These are phyloP conservation scores for Macrolepiota fuliginosa DNA, from an alignment of 768 basidiomycete genomes.

Conservation along the genomic window DNA sequence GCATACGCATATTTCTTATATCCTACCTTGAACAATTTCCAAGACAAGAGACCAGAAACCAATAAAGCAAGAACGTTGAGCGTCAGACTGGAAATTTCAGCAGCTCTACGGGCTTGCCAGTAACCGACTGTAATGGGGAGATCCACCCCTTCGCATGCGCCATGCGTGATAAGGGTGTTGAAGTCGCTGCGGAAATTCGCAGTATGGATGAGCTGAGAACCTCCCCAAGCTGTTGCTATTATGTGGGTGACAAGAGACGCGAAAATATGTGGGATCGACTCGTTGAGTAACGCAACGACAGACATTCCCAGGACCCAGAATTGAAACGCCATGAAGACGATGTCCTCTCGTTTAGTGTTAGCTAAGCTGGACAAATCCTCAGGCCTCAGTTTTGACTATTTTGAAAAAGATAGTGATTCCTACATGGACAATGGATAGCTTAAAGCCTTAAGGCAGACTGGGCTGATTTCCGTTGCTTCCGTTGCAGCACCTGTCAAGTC, in stretches of 20 bases:
- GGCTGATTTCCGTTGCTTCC: neutral
- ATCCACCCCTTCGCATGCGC: slow-evolving; percentile 55
- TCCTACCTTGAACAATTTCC: slow-evolving; percentile 69
- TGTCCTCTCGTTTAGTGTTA: slow-evolving; percentile 75
- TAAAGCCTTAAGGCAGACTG: slow-evolving; percentile 54
- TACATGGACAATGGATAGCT: slow-evolving; percentile 73
- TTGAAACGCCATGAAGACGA: slow-evolving; percentile 76
- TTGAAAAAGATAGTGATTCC: slow-evolving; percentile 21
- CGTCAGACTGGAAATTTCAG: slow-evolving; percentile 64
- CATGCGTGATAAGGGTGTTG: slow-evolving; percentile 52
- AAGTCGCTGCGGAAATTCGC: slow-evolving; percentile 56
- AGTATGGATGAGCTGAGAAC: slow-evolving; percentile 63
- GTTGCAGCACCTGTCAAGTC: neutral
- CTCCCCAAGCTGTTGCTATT: slow-evolving; percentile 71
- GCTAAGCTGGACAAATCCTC: slow-evolving; percentile 43
- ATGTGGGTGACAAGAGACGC: slow-evolving; percentile 74
- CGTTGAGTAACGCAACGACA: slow-evolving; percentile 65
- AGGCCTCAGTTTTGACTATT: neutral
- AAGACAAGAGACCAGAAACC: slow-evolving; percentile 63
- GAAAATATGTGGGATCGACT: slow-evolving; percentile 79
- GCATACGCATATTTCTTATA: neutral
- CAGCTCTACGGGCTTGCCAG: slow-evolving; percentile 56
- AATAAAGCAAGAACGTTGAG: slow-evolving; percentile 62
- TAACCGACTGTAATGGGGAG: slow-evolving; percentile 50
- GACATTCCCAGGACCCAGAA: slow-evolving; percentile 82